phyloP scores from a whole-genome alignment of 441 rosid genomes.

The Gossypium laxum region DNA sequence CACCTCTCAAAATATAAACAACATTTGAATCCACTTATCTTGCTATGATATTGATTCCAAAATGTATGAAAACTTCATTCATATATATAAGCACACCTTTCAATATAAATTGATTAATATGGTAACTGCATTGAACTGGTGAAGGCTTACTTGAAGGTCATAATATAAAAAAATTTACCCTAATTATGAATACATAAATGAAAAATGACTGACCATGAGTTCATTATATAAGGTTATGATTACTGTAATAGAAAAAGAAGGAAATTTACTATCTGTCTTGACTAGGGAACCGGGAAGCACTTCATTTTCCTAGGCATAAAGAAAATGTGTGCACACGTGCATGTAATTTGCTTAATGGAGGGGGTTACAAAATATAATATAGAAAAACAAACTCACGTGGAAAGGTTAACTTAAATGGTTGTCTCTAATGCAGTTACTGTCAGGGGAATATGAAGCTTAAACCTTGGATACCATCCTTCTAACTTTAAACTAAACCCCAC shows the following conservation, averaged over 20 bases:
- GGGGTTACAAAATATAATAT: slow-evolving; percentile 4
- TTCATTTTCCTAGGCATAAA: slow-evolving; percentile 25
- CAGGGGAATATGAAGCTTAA: slow-evolving; percentile 38
- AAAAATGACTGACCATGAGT: background rate
- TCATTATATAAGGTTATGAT: slow-evolving; percentile 6
- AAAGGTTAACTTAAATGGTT: slow-evolving; percentile 32
- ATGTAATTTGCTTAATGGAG: slow-evolving; percentile 17
- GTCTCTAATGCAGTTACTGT: slow-evolving; percentile 40
- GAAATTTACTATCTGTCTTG: slow-evolving; percentile 20
- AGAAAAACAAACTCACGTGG: slow-evolving; percentile 42
- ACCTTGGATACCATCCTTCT: slow-evolving; percentile 45
- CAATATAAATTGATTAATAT: background rate
- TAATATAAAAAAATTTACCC: background rate
- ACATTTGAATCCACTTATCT: background rate
- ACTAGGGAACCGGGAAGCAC: slow-evolving; percentile 18
- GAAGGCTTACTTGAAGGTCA: slow-evolving; percentile 1
- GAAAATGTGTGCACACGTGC: slow-evolving; percentile 44
- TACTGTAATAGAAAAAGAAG: background rate
- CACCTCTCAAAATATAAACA: background rate
- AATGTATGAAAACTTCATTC: background rate
- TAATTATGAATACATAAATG: slow-evolving; percentile 1
- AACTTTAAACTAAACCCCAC: slow-evolving; percentile 15
- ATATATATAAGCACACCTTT: background rate
- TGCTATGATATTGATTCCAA: background rate
- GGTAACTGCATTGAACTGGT: background rate